Percentiles rank a stretch among this genome's conserved stretches.
phyloP scores from a whole-genome alignment of 345 rosid genomes.

The Odontarrhena argentea region DNA sequence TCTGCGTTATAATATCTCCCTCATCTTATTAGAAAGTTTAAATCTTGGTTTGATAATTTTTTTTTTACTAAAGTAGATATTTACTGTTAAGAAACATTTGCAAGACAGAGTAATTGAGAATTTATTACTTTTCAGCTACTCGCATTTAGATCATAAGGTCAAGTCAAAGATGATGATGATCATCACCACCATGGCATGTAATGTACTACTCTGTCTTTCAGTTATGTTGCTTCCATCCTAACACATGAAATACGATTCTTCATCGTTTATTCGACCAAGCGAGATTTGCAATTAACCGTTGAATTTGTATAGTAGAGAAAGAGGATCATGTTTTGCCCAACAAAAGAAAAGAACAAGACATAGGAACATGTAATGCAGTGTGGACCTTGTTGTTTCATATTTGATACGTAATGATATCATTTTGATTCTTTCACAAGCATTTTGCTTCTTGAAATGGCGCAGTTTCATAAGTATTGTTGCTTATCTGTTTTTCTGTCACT shows the following conservation, averaged over 20 bases:
- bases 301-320: neutral
- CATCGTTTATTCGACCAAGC: constrained; percentile 7
- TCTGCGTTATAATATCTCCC: neutral
- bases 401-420: constrained; percentile 9
- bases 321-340: neutral
- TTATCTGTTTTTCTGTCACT: no score
- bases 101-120: constrained; percentile 30
- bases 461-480: no score
- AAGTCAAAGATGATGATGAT: constrained; percentile 17
- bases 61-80: constrained; percentile 29
- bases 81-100: constrained; percentile 9
- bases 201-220: constrained; percentile 14
- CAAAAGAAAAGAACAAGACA: no score
- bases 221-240: constrained; percentile 36
- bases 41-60: constrained; percentile 21
- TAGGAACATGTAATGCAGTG: constrained; percentile 9
- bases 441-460: neutral
- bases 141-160: constrained; percentile 8
- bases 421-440: constrained; percentile 3
- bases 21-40: constrained; percentile 28
- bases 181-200: constrained; percentile 28
- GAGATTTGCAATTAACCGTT: constrained; percentile 3
- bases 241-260: constrained; percentile 28
- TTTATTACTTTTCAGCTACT: constrained; percentile 35
- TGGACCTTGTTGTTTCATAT: constrained; percentile 31